phyloP scores from a whole-genome alignment of 2,329 filamentous ascomycete genomes.

The Colletotrichum zoysiae region DNA sequence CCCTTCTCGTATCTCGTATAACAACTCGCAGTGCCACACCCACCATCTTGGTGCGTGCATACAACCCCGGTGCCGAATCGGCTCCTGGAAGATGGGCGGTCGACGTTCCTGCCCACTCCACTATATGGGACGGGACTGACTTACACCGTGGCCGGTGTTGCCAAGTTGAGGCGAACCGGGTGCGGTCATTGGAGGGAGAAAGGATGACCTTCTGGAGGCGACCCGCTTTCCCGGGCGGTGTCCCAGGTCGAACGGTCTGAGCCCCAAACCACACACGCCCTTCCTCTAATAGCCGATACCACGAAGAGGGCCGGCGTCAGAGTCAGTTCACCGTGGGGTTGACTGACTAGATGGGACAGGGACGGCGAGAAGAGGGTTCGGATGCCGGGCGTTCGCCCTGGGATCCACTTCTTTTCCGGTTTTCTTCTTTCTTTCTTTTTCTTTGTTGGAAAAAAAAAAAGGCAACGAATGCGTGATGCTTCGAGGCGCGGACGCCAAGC shows the following conservation, averaged over 20 bases:
- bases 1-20: not conserved
- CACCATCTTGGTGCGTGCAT: not conserved
- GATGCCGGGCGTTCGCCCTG: not conserved
- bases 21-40: not conserved
- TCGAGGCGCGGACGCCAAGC: not conserved
- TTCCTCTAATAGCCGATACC: not conserved
- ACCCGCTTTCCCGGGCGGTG: not conserved
- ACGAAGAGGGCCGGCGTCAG: not conserved
- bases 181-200: slow-evolving; percentile 28
- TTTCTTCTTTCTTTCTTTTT: not conserved
- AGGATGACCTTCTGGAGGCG: not conserved
- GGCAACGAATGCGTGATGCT: slow-evolving; percentile 2
- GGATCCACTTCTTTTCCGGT: not conserved
- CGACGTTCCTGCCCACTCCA: not conserved
- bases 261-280: not conserved
- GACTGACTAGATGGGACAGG: no score
- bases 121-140: no score
- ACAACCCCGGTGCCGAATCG: not conserved
- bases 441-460: not conserved
- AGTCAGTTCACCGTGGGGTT: no score
- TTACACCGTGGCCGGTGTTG: not conserved
- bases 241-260: not conserved
- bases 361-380: no score
- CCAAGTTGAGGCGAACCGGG: slow-evolving; percentile 24
- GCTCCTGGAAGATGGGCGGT: not conserved